phyloP scores from a whole-genome alignment of 495 filamentous ascomycete genomes.

The Amphirosellinia nigrospora region DNA sequence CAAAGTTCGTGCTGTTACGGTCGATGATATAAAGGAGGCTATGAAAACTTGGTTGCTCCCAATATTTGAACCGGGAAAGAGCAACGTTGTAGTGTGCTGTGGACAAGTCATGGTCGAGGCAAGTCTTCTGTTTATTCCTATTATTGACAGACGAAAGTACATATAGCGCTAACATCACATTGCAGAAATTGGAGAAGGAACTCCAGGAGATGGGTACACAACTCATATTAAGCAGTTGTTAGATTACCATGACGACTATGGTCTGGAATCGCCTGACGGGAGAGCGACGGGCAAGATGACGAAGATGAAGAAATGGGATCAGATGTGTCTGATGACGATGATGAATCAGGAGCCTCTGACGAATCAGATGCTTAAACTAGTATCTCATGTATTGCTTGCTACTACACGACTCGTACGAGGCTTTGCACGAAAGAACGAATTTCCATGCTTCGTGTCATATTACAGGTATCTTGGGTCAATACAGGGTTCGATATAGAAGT shows the following conservation, averaged over 20 bases:
- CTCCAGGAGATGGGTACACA: slow-evolving; percentile 77
- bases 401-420: too few species aligned
- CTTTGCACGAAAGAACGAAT: neutral
- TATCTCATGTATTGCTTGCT: neutral
- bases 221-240: slow-evolving; percentile 75
- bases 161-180: slow-evolving; percentile 25
- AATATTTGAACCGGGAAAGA: slow-evolving; percentile 74
- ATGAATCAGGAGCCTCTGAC: slow-evolving; percentile 10
- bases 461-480: neutral
- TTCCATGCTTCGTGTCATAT: neutral
- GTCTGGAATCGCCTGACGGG: slow-evolving; percentile 72
- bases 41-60: slow-evolving; percentile 78
- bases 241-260: slow-evolving; percentile 91
- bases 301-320: slow-evolving; percentile 49
- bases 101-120: slow-evolving; percentile 85
- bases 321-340: slow-evolving; percentile 35
- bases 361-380: neutral
- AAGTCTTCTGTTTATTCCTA: slow-evolving; percentile 39
- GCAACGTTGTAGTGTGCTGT: slow-evolving; percentile 89
- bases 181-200: slow-evolving; percentile 70
- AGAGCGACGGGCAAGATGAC: slow-evolving; percentile 66
- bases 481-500: neutral
- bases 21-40: slow-evolving; percentile 76
- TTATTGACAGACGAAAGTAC: slow-evolving; percentile 8
- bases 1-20: slow-evolving; percentile 74